Conservation (phyloP, 2,329 filamentous ascomycete genomes). For the Parastagonospora nodorum region DNA sequence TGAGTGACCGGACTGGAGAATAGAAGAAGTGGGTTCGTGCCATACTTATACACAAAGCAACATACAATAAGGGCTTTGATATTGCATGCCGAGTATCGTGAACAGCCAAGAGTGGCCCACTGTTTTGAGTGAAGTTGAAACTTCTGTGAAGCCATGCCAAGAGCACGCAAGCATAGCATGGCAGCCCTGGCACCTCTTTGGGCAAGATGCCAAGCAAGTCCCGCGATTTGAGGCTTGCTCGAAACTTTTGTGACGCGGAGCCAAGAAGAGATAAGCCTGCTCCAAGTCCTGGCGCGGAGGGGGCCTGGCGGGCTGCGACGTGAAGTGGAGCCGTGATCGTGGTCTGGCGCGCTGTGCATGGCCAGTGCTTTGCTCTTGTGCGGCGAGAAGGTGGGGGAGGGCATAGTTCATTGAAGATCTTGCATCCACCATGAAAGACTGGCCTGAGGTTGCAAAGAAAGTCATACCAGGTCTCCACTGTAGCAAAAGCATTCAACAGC, state of each 20-base stretch:
- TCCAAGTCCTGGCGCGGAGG: constrained; percentile 15
- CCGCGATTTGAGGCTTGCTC: constrained; percentile 38
- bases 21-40: constrained; percentile 28
- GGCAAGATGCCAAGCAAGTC: constrained; percentile 31
- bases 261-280: constrained; percentile 34
- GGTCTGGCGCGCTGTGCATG: constrained; percentile 19
- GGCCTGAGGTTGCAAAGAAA: no score
- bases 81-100: constrained; percentile 11
- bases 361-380: constrained; percentile 1
- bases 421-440: background rate
- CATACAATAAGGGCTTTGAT: constrained; percentile 11
- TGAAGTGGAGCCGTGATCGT: constrained; percentile 18
- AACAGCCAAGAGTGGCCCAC: constrained; percentile 39
- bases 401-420: background rate
- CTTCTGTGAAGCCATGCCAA: constrained; percentile 47
- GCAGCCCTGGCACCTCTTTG: constrained; percentile 25
- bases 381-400: background rate
- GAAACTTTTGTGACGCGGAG: constrained; percentile 43
- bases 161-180: constrained; percentile 31
- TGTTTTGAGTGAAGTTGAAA: constrained; percentile 44
- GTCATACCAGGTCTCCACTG: no score
- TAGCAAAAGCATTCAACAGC: no score
- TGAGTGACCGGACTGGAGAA: constrained; percentile 47
- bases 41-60: constrained; percentile 34
- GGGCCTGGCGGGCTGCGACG: constrained; percentile 9